These are phyloP conservation scores for Cryptococcus sp. DNA, from an alignment of 1,284 basidiomycete genomes.

Conservation along the genomic window DNA sequence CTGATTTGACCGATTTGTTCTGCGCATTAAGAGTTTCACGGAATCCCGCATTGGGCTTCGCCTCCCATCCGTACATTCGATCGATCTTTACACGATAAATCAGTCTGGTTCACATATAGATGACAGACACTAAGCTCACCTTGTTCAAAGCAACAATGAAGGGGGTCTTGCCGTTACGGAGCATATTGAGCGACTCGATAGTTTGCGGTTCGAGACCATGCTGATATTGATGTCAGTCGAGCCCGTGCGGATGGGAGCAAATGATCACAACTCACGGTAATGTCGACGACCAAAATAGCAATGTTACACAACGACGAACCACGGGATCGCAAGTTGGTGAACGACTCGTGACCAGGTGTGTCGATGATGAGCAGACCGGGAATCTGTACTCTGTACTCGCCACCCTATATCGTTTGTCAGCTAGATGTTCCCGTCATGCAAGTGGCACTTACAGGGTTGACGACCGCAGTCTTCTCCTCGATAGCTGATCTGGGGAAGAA, in stretches of 20 bases:
- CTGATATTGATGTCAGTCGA: conserved; percentile 52
- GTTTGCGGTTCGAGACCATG: conserved; percentile 98
- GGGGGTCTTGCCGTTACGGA: conserved; percentile 93
- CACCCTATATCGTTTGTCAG: conserved; percentile 60
- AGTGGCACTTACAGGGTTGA: conserved; percentile 69
- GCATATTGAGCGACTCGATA: conserved; percentile 88
- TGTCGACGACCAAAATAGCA: conserved; percentile 97
- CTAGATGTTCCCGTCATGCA: conserved; percentile 11
- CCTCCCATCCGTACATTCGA: conserved; percentile 93
- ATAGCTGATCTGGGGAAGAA: conserved; percentile 99
- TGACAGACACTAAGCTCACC: conserved; percentile 53
- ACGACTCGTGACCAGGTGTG: conserved; percentile 99
- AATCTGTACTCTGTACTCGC: conserved; percentile 88
- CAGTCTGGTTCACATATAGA: background rate
- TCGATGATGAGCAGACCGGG: conserved; percentile 97
- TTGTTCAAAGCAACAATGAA: conserved; percentile 99
- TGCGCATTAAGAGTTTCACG: conserved; percentile 89
- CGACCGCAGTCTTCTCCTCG: conserved; percentile 83
- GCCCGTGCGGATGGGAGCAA: background rate
- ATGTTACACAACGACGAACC: conserved; percentile 99
- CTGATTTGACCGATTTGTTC: conserved; percentile 74
- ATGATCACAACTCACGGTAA: conserved; percentile 67
- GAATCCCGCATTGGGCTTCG: conserved; percentile 90
- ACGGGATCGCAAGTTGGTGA: conserved; percentile 94
- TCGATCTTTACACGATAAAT: conserved; percentile 74